Conservation (phyloP, 106 monocot genomes). For the Narthecium ossifragum region DNA sequence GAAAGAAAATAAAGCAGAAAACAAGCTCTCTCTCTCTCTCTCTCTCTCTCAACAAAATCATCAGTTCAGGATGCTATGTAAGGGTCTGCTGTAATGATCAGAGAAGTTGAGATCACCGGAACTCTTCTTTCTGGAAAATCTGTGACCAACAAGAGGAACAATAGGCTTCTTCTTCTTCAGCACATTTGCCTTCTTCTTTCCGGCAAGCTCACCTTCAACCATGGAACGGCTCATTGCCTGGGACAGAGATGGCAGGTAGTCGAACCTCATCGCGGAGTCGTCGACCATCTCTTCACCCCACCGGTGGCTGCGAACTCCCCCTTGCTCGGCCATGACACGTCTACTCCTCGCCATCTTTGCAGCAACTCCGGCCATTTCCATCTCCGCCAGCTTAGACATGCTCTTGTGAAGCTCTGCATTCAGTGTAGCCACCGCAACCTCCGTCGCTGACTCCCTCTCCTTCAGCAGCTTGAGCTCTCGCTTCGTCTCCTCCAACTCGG, state of each 20-base stretch:
- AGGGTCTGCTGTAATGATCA: no score
- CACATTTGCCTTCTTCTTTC: neutral
- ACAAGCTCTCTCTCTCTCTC: no score
- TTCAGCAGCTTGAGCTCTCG: conserved; percentile 8
- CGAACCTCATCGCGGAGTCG: neutral
- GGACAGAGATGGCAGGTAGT: neutral
- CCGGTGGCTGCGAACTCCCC: neutral
- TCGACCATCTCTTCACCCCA: neutral
- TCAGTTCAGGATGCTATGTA: no score
- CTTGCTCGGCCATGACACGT: neutral
- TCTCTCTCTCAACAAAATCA: no score
- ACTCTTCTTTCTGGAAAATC: neutral
- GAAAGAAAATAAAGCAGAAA: no score
- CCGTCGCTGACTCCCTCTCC: conserved; percentile 6
- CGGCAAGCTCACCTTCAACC: neutral
- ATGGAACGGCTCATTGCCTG: no score
- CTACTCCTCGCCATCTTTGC: neutral
- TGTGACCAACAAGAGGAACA: conserved; percentile 4
- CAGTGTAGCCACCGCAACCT: neutral
- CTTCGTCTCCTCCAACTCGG: conserved; percentile 1
- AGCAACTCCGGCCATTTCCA: neutral
- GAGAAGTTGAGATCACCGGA: no score
- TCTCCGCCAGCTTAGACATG: conserved; percentile 4
- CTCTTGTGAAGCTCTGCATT: conserved; percentile 4
- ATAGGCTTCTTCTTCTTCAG: conserved; percentile 9